Percentiles rank a stretch among this genome's conserved stretches.
These are phyloP conservation scores for Thermothelomyces thermophilus DNA, from an alignment of 2,329 filamentous ascomycete species.

Conservation along the genomic window DNA sequence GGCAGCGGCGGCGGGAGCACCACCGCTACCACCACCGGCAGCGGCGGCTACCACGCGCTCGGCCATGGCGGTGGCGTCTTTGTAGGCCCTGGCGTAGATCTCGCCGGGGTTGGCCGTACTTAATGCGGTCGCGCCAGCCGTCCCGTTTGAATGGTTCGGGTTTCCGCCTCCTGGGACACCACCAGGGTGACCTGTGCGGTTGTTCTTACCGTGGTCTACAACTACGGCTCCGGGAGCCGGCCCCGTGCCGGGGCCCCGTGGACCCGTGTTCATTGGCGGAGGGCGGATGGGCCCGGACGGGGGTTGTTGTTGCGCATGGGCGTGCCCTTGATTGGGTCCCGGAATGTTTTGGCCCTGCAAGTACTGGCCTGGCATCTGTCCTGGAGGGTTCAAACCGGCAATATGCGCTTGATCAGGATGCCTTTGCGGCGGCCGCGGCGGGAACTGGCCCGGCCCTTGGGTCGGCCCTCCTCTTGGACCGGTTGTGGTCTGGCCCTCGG, in stretches of 20 bases:
- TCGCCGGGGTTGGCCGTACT: neutral
- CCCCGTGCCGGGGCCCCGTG: neutral
- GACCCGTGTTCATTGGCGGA: neutral
- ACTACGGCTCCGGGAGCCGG: neutral
- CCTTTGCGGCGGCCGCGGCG: neutral
- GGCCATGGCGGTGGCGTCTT: constrained; percentile 12
- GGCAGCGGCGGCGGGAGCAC: too few relatives aligned
- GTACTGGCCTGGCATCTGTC: too few relatives aligned
- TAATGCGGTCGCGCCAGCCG: neutral
- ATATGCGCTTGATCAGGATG: too few relatives aligned
- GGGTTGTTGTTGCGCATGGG: neutral
- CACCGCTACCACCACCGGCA: neutral
- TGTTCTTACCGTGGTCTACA: neutral
- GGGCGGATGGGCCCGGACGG: neutral
- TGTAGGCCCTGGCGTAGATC: constrained; percentile 9
- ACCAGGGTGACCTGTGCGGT: too few relatives aligned
- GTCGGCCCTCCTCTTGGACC: neutral
- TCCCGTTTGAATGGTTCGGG: neutral
- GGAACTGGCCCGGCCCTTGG: neutral
- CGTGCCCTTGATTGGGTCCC: neutral
- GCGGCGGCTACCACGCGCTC: constrained; percentile 8
- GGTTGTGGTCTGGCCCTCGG: neutral
- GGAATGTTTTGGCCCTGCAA: constrained; percentile 1
- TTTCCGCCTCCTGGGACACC: neutral
- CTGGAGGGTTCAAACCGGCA: neutral